These are phyloP conservation scores for Aaosphaeria arxii DNA, from an alignment of 2,329 filamentous ascomycete species.

Conservation along the genomic window DNA sequence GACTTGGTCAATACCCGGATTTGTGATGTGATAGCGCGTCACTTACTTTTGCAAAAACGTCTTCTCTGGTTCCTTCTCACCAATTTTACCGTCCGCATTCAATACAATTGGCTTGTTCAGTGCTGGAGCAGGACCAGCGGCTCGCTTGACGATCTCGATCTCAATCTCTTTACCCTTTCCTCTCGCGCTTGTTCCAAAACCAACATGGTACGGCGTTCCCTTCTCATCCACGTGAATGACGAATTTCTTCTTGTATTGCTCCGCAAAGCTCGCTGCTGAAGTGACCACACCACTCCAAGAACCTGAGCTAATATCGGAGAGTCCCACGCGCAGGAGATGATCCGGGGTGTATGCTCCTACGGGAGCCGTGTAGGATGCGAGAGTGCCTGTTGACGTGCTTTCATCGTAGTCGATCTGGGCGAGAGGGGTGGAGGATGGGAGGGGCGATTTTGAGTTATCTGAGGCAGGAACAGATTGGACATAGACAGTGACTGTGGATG, in stretches of 20 bases:
- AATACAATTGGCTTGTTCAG: slow-evolving; percentile 55
- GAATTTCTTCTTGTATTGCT: slow-evolving; percentile 43
- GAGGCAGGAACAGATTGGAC: slow-evolving; percentile 82
- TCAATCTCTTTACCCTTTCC: slow-evolving; percentile 36
- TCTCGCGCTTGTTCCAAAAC: slow-evolving; percentile 38
- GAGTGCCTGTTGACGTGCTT: slow-evolving; percentile 32
- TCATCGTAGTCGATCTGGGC: slow-evolving; percentile 44
- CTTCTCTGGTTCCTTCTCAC: slow-evolving; percentile 46
- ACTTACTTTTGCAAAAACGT: slow-evolving; percentile 51
- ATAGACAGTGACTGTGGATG: slow-evolving; percentile 37
- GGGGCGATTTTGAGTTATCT: slow-evolving; percentile 67
- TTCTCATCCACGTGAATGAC: slow-evolving; percentile 43
- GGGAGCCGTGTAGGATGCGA: slow-evolving; percentile 36
- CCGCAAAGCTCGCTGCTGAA: slow-evolving; percentile 41
- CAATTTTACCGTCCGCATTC: slow-evolving; percentile 55
- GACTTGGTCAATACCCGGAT: not conserved
- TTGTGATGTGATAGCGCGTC: not conserved
- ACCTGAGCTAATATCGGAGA: slow-evolving; percentile 35
- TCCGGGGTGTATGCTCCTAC: slow-evolving; percentile 31
- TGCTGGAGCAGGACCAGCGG: slow-evolving; percentile 39
- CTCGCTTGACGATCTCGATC: slow-evolving; percentile 40
- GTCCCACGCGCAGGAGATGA: slow-evolving; percentile 44
- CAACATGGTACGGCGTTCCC: slow-evolving; percentile 45
- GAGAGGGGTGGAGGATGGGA: slow-evolving; percentile 38
- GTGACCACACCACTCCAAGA: slow-evolving; percentile 48